Percentiles rank a stretch among this genome's conserved stretches.
phyloP scores from a whole-genome alignment of 805 yeast species.

The Candida gorgasii region DNA sequence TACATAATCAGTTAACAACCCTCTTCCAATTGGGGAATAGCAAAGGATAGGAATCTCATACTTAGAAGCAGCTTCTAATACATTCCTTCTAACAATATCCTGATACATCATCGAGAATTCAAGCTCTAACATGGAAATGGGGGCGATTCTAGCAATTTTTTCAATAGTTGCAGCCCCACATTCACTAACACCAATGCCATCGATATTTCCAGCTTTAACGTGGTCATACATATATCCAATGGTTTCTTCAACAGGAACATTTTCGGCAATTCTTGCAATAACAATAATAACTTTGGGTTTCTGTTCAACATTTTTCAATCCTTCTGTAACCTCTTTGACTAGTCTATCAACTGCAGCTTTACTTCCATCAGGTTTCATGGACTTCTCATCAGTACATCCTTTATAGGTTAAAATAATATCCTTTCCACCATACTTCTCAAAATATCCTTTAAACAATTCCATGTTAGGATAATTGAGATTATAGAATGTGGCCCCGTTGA shows the following conservation, averaged over 20 bases:
- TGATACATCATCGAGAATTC: constrained; percentile 75
- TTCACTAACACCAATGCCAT: constrained; percentile 76
- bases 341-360: constrained; percentile 49
- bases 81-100: constrained; percentile 62
- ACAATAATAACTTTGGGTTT: constrained; percentile 55
- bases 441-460: constrained; percentile 55
- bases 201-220: constrained; percentile 63
- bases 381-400: constrained; percentile 55
- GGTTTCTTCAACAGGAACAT: constrained; percentile 59
- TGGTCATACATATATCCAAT: constrained; percentile 55
- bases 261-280: constrained; percentile 67
- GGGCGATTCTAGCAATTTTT: constrained; percentile 56
- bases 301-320: constrained; percentile 21
- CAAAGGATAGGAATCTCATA: constrained; percentile 67
- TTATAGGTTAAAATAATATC: constrained; percentile 64
- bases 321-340: constrained; percentile 43
- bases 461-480: constrained; percentile 46
- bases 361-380: too few relatives aligned
- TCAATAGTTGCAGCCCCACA: constrained; percentile 60
- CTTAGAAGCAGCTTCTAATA: constrained; percentile 58
- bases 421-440: constrained; percentile 44
- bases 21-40: constrained; percentile 84
- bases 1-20: constrained; percentile 65
- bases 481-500: constrained; percentile 80
- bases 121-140: constrained; percentile 69